These are phyloP conservation scores for Trichophyton mentagrophytes DNA, from an alignment of 2,329 filamentous ascomycete species.

Conservation along the genomic window DNA sequence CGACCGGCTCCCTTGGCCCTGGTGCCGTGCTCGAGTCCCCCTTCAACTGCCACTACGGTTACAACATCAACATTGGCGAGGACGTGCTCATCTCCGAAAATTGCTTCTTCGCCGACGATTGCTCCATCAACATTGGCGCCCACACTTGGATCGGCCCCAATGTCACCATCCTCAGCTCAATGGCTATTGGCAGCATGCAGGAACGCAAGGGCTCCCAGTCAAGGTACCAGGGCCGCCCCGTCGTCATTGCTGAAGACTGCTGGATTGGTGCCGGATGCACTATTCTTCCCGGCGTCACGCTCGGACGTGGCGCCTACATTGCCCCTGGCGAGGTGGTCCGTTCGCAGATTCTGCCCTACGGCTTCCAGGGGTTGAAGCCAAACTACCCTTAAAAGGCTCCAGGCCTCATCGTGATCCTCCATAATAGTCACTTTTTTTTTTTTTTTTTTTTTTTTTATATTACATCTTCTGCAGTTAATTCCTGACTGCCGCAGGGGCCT, in stretches of 20 bases:
- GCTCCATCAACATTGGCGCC: slow-evolving; percentile 66
- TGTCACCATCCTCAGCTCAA: slow-evolving; percentile 72
- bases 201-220: slow-evolving; percentile 61
- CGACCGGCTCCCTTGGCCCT: slow-evolving; percentile 52
- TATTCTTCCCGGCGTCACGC: slow-evolving; percentile 39
- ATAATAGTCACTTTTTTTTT: not conserved
- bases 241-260: slow-evolving; percentile 63
- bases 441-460: not conserved
- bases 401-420: not conserved
- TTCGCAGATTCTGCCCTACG: slow-evolving; percentile 31
- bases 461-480: too few relatives aligned
- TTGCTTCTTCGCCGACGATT: slow-evolving; percentile 79
- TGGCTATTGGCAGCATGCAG: slow-evolving; percentile 58
- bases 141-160: slow-evolving; percentile 59
- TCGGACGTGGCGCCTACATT: slow-evolving; percentile 32
- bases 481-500: too few relatives aligned
- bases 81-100: slow-evolving; percentile 72
- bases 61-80: slow-evolving; percentile 80
- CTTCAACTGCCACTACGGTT: slow-evolving; percentile 89
- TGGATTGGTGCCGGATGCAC: slow-evolving; percentile 51
- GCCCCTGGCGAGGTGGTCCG: slow-evolving; percentile 34
- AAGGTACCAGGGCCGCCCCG: slow-evolving; percentile 54
- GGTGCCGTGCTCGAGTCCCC: slow-evolving; percentile 71
- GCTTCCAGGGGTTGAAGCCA: slow-evolving; percentile 31
- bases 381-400: slow-evolving; percentile 18